Base-by-base conservation (phyloP, 305 asterid species). In the Rubia occidens region DNA sequence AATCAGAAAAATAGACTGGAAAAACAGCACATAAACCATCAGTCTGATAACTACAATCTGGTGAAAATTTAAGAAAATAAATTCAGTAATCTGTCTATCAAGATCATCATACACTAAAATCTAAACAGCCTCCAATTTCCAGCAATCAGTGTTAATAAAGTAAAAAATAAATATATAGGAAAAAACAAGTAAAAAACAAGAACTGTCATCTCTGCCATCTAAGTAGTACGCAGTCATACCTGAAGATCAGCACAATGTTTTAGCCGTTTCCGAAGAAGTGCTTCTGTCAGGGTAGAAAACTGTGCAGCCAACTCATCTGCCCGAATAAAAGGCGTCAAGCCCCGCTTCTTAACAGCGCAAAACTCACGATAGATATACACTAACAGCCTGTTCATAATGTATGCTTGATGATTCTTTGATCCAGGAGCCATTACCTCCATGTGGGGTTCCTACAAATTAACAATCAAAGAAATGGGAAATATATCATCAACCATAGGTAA, bases 401-500 rank as follows among this genome's bases (percentile, higher is more conserved):
- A 89, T 67, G 82, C 78, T 84, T 91, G 99, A 60, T 87, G 88
- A 72, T 66, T 81, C 83, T 95, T 95, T 80, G 98, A 86, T 71
- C 90, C 98, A 78, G 99, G 99, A 56, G 98, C 70, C 88, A 89
- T 83, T 67, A 91, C 98, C 85, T 95, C 98, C 76, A 88, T 85
- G 84, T 84, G 97, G 78, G 99, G 99, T 81, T 95, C 99, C 98
- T 95, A 74, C 74, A 75, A 64, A 72, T 76, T 61, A 73, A 74
- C 42, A 66, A 54, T 55, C 11, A 54, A 60, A 49, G 62, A 60
- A 32, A 71, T 77, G 66, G 54, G 58, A n/a, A 44, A 61, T 51
- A 68, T 73, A 79, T 35, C 78, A 64, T 26, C 9, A 20, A 72
- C 77, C 54, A 81, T 75, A 49, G 29, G 42, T 43, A 15, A 62